Conservation (phyloP, 2,329 filamentous ascomycete genomes). For the Colletotrichum sp. region DNA sequence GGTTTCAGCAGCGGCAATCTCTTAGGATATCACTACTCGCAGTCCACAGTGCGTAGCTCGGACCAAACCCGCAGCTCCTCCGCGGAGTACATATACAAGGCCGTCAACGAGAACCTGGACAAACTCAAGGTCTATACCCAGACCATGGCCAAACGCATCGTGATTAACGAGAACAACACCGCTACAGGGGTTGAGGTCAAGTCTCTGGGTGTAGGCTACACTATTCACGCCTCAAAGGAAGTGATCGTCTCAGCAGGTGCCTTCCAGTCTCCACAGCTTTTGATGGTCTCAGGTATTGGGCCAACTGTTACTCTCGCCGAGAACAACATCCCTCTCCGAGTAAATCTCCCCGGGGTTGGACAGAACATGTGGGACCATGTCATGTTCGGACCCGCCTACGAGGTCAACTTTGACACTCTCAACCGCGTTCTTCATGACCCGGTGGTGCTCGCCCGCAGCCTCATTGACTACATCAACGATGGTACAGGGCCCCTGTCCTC, state of each 20-base stretch:
- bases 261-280: conserved; percentile 76
- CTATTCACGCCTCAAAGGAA: conserved; percentile 51
- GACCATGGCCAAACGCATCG: conserved; percentile 48
- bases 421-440: not conserved
- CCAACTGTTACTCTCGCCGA: conserved; percentile 41
- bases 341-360: conserved; percentile 71
- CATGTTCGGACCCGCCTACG: not conserved
- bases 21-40: conserved; percentile 39
- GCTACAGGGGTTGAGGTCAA: conserved; percentile 44
- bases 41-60: not conserved
- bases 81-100: conserved; percentile 11
- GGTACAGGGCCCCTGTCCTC: not conserved
- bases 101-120: conserved; percentile 22
- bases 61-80: not conserved
- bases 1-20: conserved; percentile 47
- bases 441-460: not conserved
- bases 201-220: conserved; percentile 20
- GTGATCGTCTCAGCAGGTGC: conserved; percentile 82
- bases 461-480: not conserved
- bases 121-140: conserved; percentile 43
- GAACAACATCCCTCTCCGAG: conserved; percentile 46
- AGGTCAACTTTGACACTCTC: not conserved
- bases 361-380: conserved; percentile 69
- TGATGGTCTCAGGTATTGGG: conserved; percentile 60
- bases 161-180: conserved; percentile 43